Conservation (phyloP, 129 eudicot genomes). For the Saposhnikovia divaricata region DNA sequence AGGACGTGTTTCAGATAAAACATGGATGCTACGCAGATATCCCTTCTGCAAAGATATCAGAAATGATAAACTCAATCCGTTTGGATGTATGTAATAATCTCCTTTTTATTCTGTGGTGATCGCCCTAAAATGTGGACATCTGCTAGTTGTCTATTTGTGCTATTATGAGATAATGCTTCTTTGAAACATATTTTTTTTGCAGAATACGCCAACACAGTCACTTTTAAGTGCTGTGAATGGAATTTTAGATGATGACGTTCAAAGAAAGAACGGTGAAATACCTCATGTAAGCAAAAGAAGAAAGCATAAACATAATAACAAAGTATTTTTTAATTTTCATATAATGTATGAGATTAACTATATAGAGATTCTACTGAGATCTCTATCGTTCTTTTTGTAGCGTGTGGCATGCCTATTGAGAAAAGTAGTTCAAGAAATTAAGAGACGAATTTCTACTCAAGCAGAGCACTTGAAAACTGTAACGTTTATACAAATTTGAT, state of each 20-base stretch:
- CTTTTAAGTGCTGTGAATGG: slow-evolving; percentile 78
- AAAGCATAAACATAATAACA: not conserved
- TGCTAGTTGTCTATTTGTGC: not conserved
- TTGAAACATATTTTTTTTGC: slow-evolving; percentile 23
- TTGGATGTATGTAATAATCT: slow-evolving; percentile 52
- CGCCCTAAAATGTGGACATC: not conserved
- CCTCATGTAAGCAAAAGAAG: slow-evolving; percentile 60
- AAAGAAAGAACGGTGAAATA: slow-evolving; percentile 78
- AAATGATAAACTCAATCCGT: slow-evolving; percentile 82
- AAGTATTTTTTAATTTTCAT: not conserved
- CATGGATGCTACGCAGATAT: slow-evolving; percentile 73
- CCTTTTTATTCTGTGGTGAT: not conserved
- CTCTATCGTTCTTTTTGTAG: slow-evolving; percentile 28
- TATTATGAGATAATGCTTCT: slow-evolving; percentile 16
- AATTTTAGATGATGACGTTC: slow-evolving; percentile 76
- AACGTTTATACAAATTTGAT: slow-evolving; percentile 8
- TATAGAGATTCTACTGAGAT: slow-evolving; percentile 2
- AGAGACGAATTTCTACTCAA: slow-evolving; percentile 83
- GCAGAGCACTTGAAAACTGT: slow-evolving; percentile 85
- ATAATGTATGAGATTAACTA: not conserved
- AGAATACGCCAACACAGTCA: slow-evolving; percentile 99
- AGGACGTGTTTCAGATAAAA: slow-evolving; percentile 91
- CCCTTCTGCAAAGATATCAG: slow-evolving; percentile 73
- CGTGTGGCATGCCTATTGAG: slow-evolving; percentile 90
- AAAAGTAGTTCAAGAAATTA: slow-evolving; percentile 95